These are phyloP conservation scores for Colletotrichum paranaense DNA, from an alignment of 2,329 filamentous ascomycete species.

Conservation along the genomic window DNA sequence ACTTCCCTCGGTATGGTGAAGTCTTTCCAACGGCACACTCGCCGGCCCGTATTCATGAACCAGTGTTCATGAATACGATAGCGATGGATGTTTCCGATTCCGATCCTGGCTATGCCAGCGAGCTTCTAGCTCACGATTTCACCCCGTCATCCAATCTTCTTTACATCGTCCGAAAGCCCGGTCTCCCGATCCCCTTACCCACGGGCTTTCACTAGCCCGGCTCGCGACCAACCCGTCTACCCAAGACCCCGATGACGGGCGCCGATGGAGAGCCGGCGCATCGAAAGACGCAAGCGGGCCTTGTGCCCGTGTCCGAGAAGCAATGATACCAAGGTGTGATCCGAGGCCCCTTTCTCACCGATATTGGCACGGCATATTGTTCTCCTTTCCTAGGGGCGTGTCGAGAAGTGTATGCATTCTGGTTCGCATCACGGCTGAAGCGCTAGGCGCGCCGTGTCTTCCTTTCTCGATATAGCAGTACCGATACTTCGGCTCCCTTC, in stretches of 20 bases:
- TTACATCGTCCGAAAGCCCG: not conserved
- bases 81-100: not conserved
- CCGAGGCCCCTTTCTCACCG: not conserved
- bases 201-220: not conserved
- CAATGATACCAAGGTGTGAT: not conserved
- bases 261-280: not conserved
- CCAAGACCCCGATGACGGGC: conserved; percentile 1
- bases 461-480: conserved; percentile 21
- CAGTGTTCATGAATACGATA: not conserved
- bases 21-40: not conserved
- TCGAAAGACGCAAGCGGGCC: not conserved
- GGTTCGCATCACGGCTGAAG: not conserved
- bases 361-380: not conserved
- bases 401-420: conserved; percentile 8
- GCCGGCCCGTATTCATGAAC: not conserved
- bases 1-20: not conserved
- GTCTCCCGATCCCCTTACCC: not conserved
- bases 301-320: not conserved
- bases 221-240: not conserved
- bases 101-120: not conserved
- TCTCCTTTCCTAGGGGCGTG: conserved; percentile 9
- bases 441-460: conserved; percentile 11
- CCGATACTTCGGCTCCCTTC: not conserved
- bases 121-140: not conserved
- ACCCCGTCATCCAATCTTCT: not conserved